These are phyloP conservation scores for Vigna radiata DNA, from an alignment of 306 rosid species.

Conservation along the genomic window DNA sequence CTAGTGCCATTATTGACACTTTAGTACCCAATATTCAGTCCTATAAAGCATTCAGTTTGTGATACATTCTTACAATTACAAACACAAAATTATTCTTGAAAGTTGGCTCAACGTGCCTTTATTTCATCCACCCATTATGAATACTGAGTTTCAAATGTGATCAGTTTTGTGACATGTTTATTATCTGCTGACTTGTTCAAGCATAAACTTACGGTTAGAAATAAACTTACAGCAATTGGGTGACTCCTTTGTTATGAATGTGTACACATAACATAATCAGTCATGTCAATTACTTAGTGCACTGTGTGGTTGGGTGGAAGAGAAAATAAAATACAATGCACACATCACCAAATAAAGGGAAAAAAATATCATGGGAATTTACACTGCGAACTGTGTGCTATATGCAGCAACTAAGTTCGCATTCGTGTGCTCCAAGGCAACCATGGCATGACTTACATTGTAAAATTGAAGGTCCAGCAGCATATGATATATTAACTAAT, in stretches of 20 bases:
- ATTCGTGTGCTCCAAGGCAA: conserved; percentile 62
- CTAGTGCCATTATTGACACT: no score
- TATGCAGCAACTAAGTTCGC: conserved; percentile 49
- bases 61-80: no score
- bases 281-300: background rate
- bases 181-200: no score
- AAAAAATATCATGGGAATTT: background rate
- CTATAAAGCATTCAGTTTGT: no score
- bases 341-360: background rate
- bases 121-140: no score
- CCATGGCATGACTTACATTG: conserved; percentile 72
- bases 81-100: no score
- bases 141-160: no score
- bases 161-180: no score
- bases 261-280: background rate
- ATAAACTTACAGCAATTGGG: no score
- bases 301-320: background rate
- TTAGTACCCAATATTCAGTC: no score
- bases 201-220: no score
- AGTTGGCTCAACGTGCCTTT: no score
- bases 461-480: conserved; percentile 85
- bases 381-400: conserved; percentile 21
- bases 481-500: conserved; percentile 72
- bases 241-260: background rate
- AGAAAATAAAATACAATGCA: conserved; percentile 9